phyloP scores from a whole-genome alignment of 805 yeast species.

The Priceomyces fermenticarens region DNA sequence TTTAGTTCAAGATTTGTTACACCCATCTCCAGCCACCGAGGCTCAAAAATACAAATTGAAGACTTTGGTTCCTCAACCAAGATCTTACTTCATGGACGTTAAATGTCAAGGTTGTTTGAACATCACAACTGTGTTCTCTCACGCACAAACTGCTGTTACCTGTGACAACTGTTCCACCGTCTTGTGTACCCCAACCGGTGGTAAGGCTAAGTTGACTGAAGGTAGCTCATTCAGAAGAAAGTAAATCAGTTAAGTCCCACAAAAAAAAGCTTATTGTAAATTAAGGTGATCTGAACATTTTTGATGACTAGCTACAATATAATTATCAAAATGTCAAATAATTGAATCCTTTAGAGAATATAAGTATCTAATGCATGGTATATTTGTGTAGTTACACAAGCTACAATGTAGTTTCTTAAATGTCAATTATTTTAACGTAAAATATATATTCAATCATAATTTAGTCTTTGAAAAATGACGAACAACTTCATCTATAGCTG shows the following conservation, averaged over 20 bases:
- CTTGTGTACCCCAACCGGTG: slow-evolving; percentile 99
- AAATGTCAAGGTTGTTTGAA: slow-evolving; percentile 99
- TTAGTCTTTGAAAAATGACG: slow-evolving; percentile 26
- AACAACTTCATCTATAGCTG: slow-evolving; percentile 78
- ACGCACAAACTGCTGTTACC: slow-evolving; percentile 99
- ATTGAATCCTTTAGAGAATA: slow-evolving; percentile 2
- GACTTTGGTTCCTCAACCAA: slow-evolving; percentile 95
- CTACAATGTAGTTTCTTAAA: neutral
- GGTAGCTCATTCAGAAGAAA: slow-evolving; percentile 99
- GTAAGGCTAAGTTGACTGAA: slow-evolving; percentile 99
- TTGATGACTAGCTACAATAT: too few relatives aligned
- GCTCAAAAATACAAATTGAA: slow-evolving; percentile 95
- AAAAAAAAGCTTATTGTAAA: slow-evolving; percentile 1
- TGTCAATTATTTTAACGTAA: neutral
- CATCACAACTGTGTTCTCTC: slow-evolving; percentile 99
- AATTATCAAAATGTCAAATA: too few relatives aligned
- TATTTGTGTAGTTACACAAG: slow-evolving; percentile 1
- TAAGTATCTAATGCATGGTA: slow-evolving; percentile 10
- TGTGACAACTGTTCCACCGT: slow-evolving; percentile 99
- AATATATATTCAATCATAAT: slow-evolving; percentile 9
- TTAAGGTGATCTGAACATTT: neutral
- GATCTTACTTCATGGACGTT: slow-evolving; percentile 99
- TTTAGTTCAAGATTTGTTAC: slow-evolving; percentile 97
- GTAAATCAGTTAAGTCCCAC: slow-evolving; percentile 43
- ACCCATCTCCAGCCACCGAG: slow-evolving; percentile 98